phyloP scores from a whole-genome alignment of 345 rosid genomes.

The Kandelia obovata region DNA sequence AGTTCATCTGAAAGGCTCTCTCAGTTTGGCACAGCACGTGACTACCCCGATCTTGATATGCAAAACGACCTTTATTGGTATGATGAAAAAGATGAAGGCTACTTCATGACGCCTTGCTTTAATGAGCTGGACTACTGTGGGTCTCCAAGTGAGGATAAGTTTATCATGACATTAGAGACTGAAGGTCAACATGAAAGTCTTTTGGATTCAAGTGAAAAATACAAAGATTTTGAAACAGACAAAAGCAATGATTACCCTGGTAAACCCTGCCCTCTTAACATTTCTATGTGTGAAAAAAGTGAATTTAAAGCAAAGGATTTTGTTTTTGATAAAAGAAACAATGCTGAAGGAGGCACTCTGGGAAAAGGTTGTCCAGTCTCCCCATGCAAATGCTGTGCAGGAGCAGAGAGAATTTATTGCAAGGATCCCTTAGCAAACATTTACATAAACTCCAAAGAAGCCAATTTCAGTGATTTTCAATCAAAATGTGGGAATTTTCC shows the following conservation, averaged over 20 bases:
- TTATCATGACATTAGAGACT: conserved; percentile 43
- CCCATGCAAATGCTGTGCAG: conserved; percentile 24
- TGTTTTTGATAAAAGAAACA: conserved; percentile 23
- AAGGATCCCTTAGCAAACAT: conserved; percentile 17
- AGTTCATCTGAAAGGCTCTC: conserved; percentile 68
- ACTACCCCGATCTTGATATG: conserved; percentile 58
- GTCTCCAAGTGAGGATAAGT: conserved; percentile 76
- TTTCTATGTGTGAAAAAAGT: conserved; percentile 16
- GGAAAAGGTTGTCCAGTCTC: conserved; percentile 18
- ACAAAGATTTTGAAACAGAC: conserved; percentile 42
- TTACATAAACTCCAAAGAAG: conserved; percentile 22
- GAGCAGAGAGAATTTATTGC: conserved; percentile 14
- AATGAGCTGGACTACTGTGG: conserved; percentile 52
- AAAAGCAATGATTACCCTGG: conserved; percentile 44
- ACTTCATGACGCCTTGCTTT: conserved; percentile 67
- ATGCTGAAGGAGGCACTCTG: conserved; percentile 15
- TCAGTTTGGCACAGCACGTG: conserved; percentile 84
- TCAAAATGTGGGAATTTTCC: conserved; percentile 16
- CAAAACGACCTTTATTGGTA: conserved; percentile 58
- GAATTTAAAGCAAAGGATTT: conserved; percentile 20
- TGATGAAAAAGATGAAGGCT: conserved; percentile 61
- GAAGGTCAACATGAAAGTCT: conserved; percentile 40
- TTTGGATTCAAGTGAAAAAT: conserved; percentile 29
- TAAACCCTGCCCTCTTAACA: conserved; percentile 44
- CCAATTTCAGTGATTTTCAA: conserved; percentile 21